Evolutionary conservation across 768 basidiomycete species (phyloP).

Genomic region (Calocybe gangraenosa): DNA sequence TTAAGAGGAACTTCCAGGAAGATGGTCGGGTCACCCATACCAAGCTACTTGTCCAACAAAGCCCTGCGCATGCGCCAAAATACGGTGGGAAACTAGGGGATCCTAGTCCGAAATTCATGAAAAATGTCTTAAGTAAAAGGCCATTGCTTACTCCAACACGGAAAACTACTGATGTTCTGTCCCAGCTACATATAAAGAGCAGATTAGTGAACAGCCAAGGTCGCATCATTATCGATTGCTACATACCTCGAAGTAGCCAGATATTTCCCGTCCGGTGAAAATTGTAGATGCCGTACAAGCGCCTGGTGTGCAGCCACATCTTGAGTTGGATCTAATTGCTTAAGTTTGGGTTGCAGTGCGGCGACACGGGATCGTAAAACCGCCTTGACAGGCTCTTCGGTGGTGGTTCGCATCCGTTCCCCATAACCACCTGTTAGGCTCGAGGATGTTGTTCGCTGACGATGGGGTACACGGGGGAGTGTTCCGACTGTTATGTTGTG

Average conservation of each 20-base stretch:
- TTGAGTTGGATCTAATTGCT: slow-evolving; percentile 49
- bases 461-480: slow-evolving; percentile 20
- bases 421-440: slow-evolving; percentile 16
- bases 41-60: slow-evolving; percentile 78
- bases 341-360: slow-evolving; percentile 51
- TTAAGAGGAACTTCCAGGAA: background rate
- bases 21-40: slow-evolving; percentile 25
- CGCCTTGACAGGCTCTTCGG: slow-evolving; percentile 30
- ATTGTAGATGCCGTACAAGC: slow-evolving; percentile 68
- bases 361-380: slow-evolving; percentile 51
- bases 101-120: slow-evolving; percentile 33
- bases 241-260: slow-evolving; percentile 67
- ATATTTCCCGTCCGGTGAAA: slow-evolving; percentile 72
- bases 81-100: slow-evolving; percentile 54
- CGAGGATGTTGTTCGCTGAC: slow-evolving; percentile 34
- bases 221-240: background rate
- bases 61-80: slow-evolving; percentile 64
- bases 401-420: slow-evolving; percentile 22
- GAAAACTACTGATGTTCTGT: slow-evolving; percentile 65
- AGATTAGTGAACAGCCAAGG: background rate
- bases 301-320: slow-evolving; percentile 63
- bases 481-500: slow-evolving; percentile 9
- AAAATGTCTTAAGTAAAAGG: background rate
- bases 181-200: slow-evolving; percentile 47
- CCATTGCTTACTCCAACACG: slow-evolving; percentile 48